Percentiles rank a stretch among this genome's conserved stretches.
Conservation (phyloP, 208 protist genomes). For the Acanthamoeba sp. region DNA sequence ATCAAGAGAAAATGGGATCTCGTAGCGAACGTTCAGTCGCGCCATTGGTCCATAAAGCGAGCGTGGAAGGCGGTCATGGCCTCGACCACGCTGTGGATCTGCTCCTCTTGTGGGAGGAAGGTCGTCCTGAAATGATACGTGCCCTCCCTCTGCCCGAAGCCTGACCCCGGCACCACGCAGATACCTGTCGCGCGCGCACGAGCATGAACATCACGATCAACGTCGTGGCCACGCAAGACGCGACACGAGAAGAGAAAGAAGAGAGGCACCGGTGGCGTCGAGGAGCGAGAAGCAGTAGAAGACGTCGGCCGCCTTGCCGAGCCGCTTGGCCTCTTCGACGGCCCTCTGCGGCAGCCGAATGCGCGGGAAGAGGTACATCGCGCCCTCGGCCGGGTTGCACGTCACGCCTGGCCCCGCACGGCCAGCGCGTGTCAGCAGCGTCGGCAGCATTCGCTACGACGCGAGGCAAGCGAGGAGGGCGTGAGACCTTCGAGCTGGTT, state of each 20-base stretch:
- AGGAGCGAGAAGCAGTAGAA: constrained; percentile 97
- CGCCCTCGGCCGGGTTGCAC: constrained; percentile 93
- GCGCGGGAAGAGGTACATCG: constrained; percentile 99
- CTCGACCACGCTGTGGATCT: constrained; percentile 34
- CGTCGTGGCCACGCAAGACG: too few species aligned
- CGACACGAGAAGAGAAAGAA: background rate
- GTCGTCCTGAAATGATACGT: constrained; percentile 99
- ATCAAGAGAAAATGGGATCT: too few species aligned
- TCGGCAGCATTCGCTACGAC: too few species aligned
- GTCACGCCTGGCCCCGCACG: constrained; percentile 84
- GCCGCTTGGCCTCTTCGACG: constrained; percentile 86
- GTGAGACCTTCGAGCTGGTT: background rate
- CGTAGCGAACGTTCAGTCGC: background rate
- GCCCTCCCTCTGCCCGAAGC: constrained; percentile 95
- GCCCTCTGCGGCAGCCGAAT: constrained; percentile 84
- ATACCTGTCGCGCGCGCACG: constrained; percentile 44
- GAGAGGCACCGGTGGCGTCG: constrained; percentile 85
- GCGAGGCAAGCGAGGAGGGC: background rate
- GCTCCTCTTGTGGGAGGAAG: constrained; percentile 98
- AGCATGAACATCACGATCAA: too few species aligned
- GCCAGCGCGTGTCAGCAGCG: too few species aligned
- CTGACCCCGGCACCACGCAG: constrained; percentile 96
- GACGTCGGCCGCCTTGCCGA: constrained; percentile 93
- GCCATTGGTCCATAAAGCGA: constrained; percentile 29
- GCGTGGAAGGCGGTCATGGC: constrained; percentile 52